Base-by-base conservation (phyloP, 192 early-diverging fungal genomes). In the Podila verticillata region DNA sequence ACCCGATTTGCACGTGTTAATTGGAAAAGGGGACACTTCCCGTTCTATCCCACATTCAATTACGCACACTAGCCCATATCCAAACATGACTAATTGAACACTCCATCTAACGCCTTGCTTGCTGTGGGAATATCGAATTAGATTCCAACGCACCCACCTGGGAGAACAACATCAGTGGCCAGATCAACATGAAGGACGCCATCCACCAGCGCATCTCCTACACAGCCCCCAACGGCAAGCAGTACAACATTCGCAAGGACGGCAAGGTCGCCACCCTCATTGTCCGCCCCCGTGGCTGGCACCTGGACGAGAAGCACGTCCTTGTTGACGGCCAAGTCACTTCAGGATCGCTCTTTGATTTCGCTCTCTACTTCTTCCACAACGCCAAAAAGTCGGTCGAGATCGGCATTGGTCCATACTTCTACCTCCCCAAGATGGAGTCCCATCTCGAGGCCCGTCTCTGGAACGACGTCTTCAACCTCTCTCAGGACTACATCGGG, bases 351-450 rank as follows among this genome's bases (percentile, higher is more conserved):
- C 90, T 98, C 83, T 98, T 98, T 82, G 97, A 98, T 84, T 98
- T 98, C 85, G 96, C 84, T 65, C 88, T 98, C 73, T 98, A 97
- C 91, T 98, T 97, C 84, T 98, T 95, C 93, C 97, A 98, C 91
- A 98, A 98, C 82, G 96, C 93, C 69, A 87, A 90, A 68, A 91
- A 94, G 81, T 72, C 90, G 39, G 68, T 96, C 62, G 90, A 91
- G 58, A 87, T 88, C 51, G 97, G 97, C 49, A 89, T 90, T 73
- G 97, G 97, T 29, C 97, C 97, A 49, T 98, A 98, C 91, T 98
- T 96, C 73, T 98, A 98, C 84, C 89, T 97, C 31, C 97, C 97
- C 85, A 98, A 98, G 89, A 96, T 98, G 95, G 97, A 98, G 88
- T 92, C 90, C 73, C 94, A 97, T 77, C 90, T 98, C 47, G 97